Evolutionary conservation across 768 basidiomycete genomes (phyloP).

Genomic region (Suillus decipiens): DNA sequence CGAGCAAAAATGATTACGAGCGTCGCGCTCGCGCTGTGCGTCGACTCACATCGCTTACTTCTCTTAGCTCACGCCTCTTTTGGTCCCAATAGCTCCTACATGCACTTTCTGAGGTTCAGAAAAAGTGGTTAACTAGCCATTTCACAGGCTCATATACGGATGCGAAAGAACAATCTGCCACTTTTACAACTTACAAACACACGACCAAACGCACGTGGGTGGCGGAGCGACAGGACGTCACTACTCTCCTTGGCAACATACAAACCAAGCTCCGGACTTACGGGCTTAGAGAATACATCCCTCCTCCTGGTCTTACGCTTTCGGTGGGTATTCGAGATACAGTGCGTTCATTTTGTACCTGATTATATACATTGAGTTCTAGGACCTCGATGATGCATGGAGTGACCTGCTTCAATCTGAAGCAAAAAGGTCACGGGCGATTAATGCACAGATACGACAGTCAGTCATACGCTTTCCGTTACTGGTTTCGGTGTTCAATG

Average conservation of each 20-base stretch:
- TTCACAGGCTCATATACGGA: slow-evolving; percentile 80
- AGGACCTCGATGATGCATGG: slow-evolving; percentile 84
- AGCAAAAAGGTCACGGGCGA: slow-evolving; percentile 71
- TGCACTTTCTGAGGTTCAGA: slow-evolving; percentile 66
- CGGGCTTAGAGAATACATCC: slow-evolving; percentile 80
- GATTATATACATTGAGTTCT: slow-evolving; percentile 14
- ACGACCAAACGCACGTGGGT: slow-evolving; percentile 87
- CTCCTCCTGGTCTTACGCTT: slow-evolving; percentile 67
- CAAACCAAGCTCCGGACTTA: slow-evolving; percentile 95
- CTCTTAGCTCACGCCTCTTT: not conserved
- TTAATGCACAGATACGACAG: slow-evolving; percentile 90
- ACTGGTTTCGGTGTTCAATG: slow-evolving; percentile 7
- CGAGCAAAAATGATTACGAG: slow-evolving; percentile 89
- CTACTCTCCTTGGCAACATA: slow-evolving; percentile 87
- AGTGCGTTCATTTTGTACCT: slow-evolving; percentile 9
- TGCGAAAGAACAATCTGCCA: slow-evolving; percentile 73
- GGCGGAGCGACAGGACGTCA: slow-evolving; percentile 84
- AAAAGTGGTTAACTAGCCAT: slow-evolving; percentile 63
- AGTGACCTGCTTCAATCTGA: slow-evolving; percentile 70
- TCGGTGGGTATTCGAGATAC: slow-evolving; percentile 38
- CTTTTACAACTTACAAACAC: slow-evolving; percentile 80
- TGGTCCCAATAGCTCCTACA: slow-evolving; percentile 53
- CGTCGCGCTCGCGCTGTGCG: slow-evolving; percentile 73
- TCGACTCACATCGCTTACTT: slow-evolving; percentile 9
- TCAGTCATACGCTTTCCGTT: slow-evolving; percentile 40